Evolutionary conservation across 441 rosid genomes (phyloP).

Genomic region (Theobroma grandiflorum): DNA sequence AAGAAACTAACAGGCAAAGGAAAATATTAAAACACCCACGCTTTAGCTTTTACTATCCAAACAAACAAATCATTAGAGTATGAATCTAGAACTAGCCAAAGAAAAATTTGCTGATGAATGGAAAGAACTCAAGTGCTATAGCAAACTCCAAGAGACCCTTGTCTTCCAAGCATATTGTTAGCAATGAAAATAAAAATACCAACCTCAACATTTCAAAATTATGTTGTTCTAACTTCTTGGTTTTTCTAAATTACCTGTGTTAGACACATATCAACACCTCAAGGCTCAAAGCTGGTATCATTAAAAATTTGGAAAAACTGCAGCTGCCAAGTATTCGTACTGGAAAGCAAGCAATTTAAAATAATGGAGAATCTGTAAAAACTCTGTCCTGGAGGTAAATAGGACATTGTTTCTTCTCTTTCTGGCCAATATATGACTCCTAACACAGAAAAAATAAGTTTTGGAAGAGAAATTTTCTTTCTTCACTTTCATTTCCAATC

Average conservation of each 20-base stretch:
- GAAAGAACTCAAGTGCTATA: neutral
- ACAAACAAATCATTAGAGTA: neutral
- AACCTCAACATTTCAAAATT: neutral
- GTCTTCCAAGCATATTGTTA: neutral
- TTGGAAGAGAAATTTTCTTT: neutral
- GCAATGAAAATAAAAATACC: neutral
- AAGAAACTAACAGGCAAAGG: constrained; percentile 24
- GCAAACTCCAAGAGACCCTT: neutral
- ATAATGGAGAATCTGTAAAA: neutral
- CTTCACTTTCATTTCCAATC: neutral
- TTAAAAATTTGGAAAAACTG: neutral
- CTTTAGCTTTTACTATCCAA: neutral
- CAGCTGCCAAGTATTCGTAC: constrained; percentile 3
- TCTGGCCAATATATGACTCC: neutral
- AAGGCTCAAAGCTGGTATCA: neutral
- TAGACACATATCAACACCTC: neutral
- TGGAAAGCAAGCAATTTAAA: neutral
- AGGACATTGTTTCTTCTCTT: neutral
- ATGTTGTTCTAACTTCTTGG: neutral
- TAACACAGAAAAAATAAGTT: neutral
- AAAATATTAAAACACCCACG: neutral
- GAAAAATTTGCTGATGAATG: neutral
- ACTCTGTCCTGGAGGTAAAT: neutral
- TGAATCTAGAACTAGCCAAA: neutral
- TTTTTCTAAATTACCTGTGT: neutral